Evolutionary conservation across 2,329 filamentous ascomycete species (phyloP).

Genomic region (Aspergillus brunneoviolaceus): DNA sequence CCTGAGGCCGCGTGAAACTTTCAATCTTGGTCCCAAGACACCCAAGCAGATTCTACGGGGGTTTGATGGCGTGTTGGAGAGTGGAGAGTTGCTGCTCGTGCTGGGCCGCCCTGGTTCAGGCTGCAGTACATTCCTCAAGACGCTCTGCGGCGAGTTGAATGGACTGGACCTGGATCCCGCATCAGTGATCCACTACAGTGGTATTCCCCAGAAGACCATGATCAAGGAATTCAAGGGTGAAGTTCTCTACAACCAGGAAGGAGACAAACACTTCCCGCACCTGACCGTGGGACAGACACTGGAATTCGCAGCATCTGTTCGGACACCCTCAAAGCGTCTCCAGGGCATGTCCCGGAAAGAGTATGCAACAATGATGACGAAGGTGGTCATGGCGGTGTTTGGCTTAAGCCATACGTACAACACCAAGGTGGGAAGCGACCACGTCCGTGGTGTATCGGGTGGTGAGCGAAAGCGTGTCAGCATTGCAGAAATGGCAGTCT

Average conservation of each 20-base stretch:
- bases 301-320: slow-evolving; percentile 70
- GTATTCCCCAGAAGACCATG: not conserved
- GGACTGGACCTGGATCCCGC: not conserved
- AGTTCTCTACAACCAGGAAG: slow-evolving; percentile 42
- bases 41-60: not conserved
- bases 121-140: not conserved
- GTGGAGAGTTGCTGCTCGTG: slow-evolving; percentile 2
- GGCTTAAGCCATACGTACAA: slow-evolving; percentile 48
- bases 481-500: slow-evolving; percentile 55
- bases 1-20: not conserved
- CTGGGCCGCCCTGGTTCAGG: not conserved
- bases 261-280: slow-evolving; percentile 68
- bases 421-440: slow-evolving; percentile 52
- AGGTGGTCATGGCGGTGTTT: slow-evolving; percentile 47
- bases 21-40: not conserved
- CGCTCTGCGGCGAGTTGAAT: not conserved
- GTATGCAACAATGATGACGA: slow-evolving; percentile 40
- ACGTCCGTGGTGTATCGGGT: slow-evolving; percentile 59
- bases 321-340: slow-evolving; percentile 41
- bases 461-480: slow-evolving; percentile 60
- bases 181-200: not conserved
- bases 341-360: slow-evolving; percentile 33
- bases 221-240: not conserved
- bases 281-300: slow-evolving; percentile 70
- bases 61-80: not conserved